A percentile compares a stretch with the other conserved stretches of the same genome.
These are phyloP conservation scores for Chlamydomonas reinhardtii DNA, from an alignment of 163 green algal genomes.

Conservation along the genomic window DNA sequence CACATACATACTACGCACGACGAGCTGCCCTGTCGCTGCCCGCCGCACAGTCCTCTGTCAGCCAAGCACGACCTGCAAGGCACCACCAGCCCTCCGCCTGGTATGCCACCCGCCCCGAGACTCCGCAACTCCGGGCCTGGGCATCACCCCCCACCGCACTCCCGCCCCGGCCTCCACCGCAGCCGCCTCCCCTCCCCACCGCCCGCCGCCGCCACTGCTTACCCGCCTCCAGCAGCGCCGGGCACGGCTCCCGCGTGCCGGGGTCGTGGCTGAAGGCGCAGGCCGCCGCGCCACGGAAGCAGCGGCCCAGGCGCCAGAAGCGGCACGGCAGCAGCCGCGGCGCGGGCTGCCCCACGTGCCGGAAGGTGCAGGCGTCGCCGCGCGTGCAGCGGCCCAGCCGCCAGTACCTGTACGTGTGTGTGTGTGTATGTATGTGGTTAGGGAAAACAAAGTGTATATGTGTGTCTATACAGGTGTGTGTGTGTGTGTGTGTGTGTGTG, in stretches of 20 bases:
- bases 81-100: too few species aligned
- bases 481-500: too few species aligned
- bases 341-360: slow-evolving; percentile 17
- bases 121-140: too few species aligned
- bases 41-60: not conserved
- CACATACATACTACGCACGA: too few species aligned
- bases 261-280: slow-evolving; percentile 42
- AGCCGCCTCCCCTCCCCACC: too few species aligned
- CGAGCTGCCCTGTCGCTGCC: not conserved
- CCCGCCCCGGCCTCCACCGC: too few species aligned
- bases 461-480: too few species aligned
- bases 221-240: slow-evolving; percentile 3
- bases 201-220: not conserved
- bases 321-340: slow-evolving; percentile 44
- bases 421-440: too few species aligned
- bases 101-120: not conserved
- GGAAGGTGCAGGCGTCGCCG: slow-evolving; percentile 32
- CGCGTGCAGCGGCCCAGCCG: slow-evolving; percentile 33
- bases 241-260: not conserved
- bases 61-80: not conserved
- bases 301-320: slow-evolving; percentile 6
- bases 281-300: not conserved
- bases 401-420: slow-evolving; percentile 1
- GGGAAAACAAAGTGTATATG: too few species aligned
- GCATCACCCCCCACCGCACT: not conserved